Base-by-base conservation (phyloP, 495 filamentous ascomycete species). In the Staphylotrichum tortipilum region DNA sequence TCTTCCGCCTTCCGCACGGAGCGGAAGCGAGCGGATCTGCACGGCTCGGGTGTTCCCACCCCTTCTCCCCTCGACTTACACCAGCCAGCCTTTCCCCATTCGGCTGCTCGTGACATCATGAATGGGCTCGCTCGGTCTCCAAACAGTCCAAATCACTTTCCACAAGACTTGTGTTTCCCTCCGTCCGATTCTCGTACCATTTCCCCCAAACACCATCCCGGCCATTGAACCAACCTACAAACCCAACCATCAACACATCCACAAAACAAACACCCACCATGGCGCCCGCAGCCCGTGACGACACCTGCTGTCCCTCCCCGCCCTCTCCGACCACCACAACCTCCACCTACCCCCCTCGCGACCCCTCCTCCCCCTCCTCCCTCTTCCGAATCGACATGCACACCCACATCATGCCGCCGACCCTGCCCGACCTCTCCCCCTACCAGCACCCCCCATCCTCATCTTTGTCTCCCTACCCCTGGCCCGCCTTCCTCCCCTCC, bases 341-440 rank as follows among this genome's bases (percentile, higher is more conserved):
- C 24, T 14, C 17, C 35, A 22, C 15, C 40, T 28, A 14, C 26
- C 14, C 28, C 3, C 22, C 21, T 3, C 36, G 14, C 29, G 12
- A 36, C 46, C 41, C 15, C 7, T 47, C 38, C 21, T 43, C 31
- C 41, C 51, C 39, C 1, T 23, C 44, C 15, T 47, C 44, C 30
- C 57, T 63, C 42, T 63, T 60, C 54, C 54, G 60, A 40, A 63
- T 63, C 50, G 60, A 63, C 47, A 55, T 63, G 54, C 60, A 63
- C 60, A 63, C 60, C 7, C 60, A 63, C 57, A 60, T 63, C 49
- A 63, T 63, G 60, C 60, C 60, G 4, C 38, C 48, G 9, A 52
- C 52, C 34, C 52, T 63, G 2, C 60, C 60, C 1, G 51, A 55
- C 30, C 52, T 54, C 19, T 17, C 54, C 21, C 56, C 18, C 31